These are phyloP conservation scores for Sordariomycetes sp. DNA, from an alignment of 2,329 filamentous ascomycete species.

Conservation along the genomic window DNA sequence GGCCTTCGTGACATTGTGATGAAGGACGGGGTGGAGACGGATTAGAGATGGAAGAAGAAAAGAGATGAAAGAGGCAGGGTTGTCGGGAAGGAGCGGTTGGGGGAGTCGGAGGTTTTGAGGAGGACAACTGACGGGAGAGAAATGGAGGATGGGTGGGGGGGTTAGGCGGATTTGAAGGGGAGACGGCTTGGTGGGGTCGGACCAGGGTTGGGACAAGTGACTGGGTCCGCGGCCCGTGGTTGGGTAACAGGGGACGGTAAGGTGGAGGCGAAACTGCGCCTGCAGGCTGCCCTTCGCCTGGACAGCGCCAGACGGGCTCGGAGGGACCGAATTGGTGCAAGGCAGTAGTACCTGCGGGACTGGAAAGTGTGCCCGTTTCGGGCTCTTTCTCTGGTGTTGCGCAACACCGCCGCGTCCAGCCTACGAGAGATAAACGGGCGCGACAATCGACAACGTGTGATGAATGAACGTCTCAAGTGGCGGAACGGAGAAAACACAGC, in stretches of 20 bases:
- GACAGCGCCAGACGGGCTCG: background rate
- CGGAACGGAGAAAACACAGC: background rate
- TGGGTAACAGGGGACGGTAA: background rate
- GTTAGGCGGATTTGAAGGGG: constrained; percentile 4
- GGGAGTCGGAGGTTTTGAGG: constrained; percentile 12
- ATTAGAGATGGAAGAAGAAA: background rate
- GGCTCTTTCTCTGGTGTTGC: background rate
- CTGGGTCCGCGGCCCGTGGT: background rate
- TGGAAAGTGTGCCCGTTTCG: background rate
- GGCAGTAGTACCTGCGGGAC: background rate
- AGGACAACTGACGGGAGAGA: constrained; percentile 13
- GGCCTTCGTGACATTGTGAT: constrained; percentile 27
- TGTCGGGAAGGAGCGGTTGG: constrained; percentile 9
- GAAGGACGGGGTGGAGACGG: constrained; percentile 3
- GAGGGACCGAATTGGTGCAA: background rate
- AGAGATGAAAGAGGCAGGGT: constrained; percentile 8
- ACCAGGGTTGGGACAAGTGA: constrained; percentile 3
- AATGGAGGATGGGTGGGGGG: constrained; percentile 4
- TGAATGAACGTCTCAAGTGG: background rate
- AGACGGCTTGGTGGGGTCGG: constrained; percentile 4
- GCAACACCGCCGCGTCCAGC: background rate
- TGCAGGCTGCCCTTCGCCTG: background rate
- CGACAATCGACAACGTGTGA: background rate
- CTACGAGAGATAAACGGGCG: background rate
- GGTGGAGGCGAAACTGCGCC: background rate